phyloP scores from a whole-genome alignment of 768 basidiomycete species.

The Fomitopsis pulvina region DNA sequence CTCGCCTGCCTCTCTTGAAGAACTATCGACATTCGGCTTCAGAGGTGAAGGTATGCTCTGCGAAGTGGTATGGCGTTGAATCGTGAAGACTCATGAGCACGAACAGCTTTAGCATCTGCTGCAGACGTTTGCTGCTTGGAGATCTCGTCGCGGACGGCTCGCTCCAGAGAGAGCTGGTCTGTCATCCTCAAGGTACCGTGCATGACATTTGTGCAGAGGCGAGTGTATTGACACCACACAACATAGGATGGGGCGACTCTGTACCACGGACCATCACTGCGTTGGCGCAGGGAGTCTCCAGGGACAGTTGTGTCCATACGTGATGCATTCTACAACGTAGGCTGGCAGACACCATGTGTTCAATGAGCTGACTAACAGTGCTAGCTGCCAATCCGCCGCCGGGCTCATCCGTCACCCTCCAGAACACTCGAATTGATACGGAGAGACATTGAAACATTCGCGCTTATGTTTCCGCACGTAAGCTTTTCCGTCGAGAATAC shows the following conservation, averaged over 20 bases:
- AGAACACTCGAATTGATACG: conserved; percentile 63
- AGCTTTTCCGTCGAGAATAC: conserved; percentile 62
- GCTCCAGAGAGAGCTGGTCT: conserved; percentile 63
- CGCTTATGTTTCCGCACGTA: conserved; percentile 66
- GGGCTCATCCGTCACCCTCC: conserved; percentile 53
- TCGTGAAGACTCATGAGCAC: not conserved
- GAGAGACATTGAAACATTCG: conserved; percentile 65
- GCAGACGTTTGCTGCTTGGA: conserved; percentile 77
- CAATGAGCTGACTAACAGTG: not conserved
- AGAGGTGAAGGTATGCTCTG: conserved; percentile 81
- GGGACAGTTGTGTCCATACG: conserved; percentile 83
- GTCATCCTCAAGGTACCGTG: conserved; percentile 65
- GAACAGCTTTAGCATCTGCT: conserved; percentile 73
- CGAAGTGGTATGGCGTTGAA: not conserved
- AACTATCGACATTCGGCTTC: conserved; percentile 74
- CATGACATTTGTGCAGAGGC: not conserved
- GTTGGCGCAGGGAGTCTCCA: conserved; percentile 63
- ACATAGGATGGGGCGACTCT: conserved; percentile 56
- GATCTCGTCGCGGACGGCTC: conserved; percentile 68
- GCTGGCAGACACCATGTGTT: conserved; percentile 18
- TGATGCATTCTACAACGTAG: conserved; percentile 86
- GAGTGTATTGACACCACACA: not conserved
- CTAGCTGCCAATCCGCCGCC: conserved; percentile 77
- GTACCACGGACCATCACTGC: conserved; percentile 66
- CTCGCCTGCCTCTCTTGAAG: conserved; percentile 39